phyloP scores from a whole-genome alignment of 108 stramenopile genomes.

The Stephanodiscus triporus region DNA sequence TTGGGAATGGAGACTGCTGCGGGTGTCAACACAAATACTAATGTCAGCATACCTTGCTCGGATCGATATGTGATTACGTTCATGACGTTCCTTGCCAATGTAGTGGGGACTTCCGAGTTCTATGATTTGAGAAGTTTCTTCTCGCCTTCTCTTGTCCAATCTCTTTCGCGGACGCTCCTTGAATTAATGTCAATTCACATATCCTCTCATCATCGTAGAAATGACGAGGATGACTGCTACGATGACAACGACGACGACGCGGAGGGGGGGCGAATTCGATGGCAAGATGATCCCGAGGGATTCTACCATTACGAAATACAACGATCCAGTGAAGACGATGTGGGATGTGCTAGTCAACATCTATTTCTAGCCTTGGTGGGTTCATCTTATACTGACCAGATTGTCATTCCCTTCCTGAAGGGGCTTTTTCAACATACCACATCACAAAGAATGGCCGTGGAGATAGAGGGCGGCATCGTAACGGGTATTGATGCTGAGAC shows the following conservation, averaged over 20 bases:
- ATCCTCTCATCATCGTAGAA: not conserved
- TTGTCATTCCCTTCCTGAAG: conserved; percentile 30
- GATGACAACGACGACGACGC: conserved; percentile 12
- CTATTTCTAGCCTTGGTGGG: conserved; percentile 44
- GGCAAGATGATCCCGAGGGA: conserved; percentile 48
- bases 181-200: conserved; percentile 28
- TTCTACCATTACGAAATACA: conserved; percentile 36
- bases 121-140: conserved; percentile 25
- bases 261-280: conserved; percentile 2
- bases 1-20: conserved; percentile 2
- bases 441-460: conserved; percentile 30
- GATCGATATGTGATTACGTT: conserved; percentile 17
- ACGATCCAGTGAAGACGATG: conserved; percentile 39
- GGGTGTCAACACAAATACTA: not conserved
- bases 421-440: conserved; percentile 27
- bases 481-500: not conserved
- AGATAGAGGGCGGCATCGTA: conserved; percentile 16
- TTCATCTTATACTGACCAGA: conserved; percentile 8
- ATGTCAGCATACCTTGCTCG: not conserved
- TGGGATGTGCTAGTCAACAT: conserved; percentile 42
- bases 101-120: not conserved
- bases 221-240: conserved; percentile 10
- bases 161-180: conserved; percentile 21
- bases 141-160: conserved; percentile 21
- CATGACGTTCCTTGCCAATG: conserved; percentile 35